Conservation (phyloP, 2,329 filamentous ascomycete species). For the Acarospora socialis region DNA sequence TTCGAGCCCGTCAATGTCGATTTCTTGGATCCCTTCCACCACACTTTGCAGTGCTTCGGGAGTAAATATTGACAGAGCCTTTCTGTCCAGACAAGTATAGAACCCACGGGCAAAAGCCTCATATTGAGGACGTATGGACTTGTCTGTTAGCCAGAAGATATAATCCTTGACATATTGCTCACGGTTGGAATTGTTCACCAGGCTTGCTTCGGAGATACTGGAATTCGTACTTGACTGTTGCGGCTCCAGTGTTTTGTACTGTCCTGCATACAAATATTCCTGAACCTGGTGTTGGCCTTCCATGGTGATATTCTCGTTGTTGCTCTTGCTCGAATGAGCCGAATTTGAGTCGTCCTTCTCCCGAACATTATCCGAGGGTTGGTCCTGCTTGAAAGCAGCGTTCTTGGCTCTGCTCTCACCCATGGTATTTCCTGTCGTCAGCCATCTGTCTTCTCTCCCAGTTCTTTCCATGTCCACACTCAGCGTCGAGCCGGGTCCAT, state of each 20-base stretch:
- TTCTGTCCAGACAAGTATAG: constrained; percentile 54
- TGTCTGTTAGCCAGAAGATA: constrained; percentile 64
- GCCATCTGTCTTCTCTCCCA: constrained; percentile 1
- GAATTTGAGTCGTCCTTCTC: too few relatives aligned
- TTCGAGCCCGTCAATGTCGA: constrained; percentile 62
- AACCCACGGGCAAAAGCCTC: constrained; percentile 73
- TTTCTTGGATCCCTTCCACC: constrained; percentile 69
- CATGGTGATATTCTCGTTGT: too few relatives aligned
- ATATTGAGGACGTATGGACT: constrained; percentile 64
- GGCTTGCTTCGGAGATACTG: constrained; percentile 16
- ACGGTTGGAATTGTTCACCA: constrained; percentile 73
- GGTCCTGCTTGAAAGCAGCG: background rate
- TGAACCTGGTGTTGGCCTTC: too few relatives aligned
- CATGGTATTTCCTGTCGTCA: background rate
- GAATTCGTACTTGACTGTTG: background rate
- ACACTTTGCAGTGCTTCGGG: constrained; percentile 58
- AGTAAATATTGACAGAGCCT: constrained; percentile 58
- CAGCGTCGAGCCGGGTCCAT: constrained; percentile 39
- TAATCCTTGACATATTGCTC: constrained; percentile 71
- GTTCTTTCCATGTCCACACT: constrained; percentile 39
- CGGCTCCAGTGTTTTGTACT: too few relatives aligned
- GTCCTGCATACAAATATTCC: too few relatives aligned
- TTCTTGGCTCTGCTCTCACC: background rate
- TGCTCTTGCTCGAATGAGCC: too few relatives aligned
- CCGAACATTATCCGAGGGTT: too few relatives aligned